Base-by-base conservation (phyloP, 257 asterid genomes). In the Marsdenia floribunda region DNA sequence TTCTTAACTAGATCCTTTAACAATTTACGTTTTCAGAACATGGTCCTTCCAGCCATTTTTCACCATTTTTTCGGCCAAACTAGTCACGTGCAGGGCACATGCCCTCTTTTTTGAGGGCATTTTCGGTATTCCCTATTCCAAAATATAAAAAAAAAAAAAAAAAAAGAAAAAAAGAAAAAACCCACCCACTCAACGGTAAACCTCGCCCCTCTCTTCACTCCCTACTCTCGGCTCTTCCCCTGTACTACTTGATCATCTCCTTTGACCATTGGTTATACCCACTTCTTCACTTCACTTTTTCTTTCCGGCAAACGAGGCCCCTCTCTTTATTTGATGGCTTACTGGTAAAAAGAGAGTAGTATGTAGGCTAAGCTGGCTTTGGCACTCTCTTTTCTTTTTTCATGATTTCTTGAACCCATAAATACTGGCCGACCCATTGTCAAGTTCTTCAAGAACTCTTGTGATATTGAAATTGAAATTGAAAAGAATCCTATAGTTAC, bases 231-330 rank as follows among this genome's bases (percentile, higher is more conserved):
- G 16, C 14, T 49, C 54, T 6, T 0, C 73, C 52, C 50, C n/a
- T n/a, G n/a, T n/a, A 5, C 55, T 3, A 22, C 5, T 42, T 73
- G 59, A 76, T 21, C 79, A 18, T 50, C 9, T 66, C 35, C 29
- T 82, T 80, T 80, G 84, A 85, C 86, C 73, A 63, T 63, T 64
- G 44, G 76, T 76, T 73, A 13, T 13, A 24, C 73, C 47, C 72
- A 33, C 53, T 38, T 67, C 29, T 6, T 6, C 52, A 19, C 38
- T 6, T 12, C 35, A 37, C 76, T 44, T 57, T 59, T 68, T 72
- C 70, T 73, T 68, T 71, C 83, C 67, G 69, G 74, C 76, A 24
- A 59, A 69, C 49, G 19, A 53, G 40, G 65, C 64, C n/a, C 49
- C 24, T 16, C 76, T 42, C 46, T 58, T 38, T 64, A 57, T 58